phyloP scores from a whole-genome alignment of 495 filamentous ascomycete species.

The Penicillium desertorum region DNA sequence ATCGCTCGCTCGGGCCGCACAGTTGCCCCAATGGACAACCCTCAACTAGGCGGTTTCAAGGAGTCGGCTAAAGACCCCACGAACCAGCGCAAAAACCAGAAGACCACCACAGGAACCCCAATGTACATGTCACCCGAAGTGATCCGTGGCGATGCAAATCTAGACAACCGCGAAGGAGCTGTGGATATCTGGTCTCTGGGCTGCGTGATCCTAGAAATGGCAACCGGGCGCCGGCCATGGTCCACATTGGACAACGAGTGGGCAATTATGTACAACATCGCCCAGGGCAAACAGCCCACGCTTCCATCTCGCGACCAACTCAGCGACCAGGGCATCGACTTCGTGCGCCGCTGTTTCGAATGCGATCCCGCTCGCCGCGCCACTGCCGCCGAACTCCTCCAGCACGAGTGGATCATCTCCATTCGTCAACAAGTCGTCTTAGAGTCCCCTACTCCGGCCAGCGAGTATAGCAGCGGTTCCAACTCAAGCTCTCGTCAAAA shows the following conservation, averaged over 20 bases:
- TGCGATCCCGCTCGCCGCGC: constrained; percentile 77
- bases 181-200: constrained; percentile 97
- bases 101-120: constrained; percentile 93
- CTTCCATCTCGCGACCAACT: constrained; percentile 81
- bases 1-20: constrained; percentile 94
- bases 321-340: constrained; percentile 80
- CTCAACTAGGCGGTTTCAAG: constrained; percentile 38
- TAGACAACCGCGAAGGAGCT: constrained; percentile 70
- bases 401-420: constrained; percentile 91
- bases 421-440: constrained; percentile 61
- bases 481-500: constrained; percentile 37
- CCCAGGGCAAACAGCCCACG: constrained; percentile 87
- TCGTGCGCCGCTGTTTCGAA: constrained; percentile 82
- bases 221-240: constrained; percentile 92
- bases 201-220: constrained; percentile 97
- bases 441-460: constrained; percentile 50
- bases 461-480: constrained; percentile 36
- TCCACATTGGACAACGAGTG: constrained; percentile 98
- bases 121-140: constrained; percentile 99
- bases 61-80: constrained; percentile 17
- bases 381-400: constrained; percentile 83
- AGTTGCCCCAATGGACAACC: constrained; percentile 59
- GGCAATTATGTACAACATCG: constrained; percentile 99
- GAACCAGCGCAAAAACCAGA: constrained; percentile 62
- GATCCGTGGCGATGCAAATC: constrained; percentile 70